Conservation (phyloP, 176 grass and related monocot genomes). For the Phoenix roebelenii region DNA sequence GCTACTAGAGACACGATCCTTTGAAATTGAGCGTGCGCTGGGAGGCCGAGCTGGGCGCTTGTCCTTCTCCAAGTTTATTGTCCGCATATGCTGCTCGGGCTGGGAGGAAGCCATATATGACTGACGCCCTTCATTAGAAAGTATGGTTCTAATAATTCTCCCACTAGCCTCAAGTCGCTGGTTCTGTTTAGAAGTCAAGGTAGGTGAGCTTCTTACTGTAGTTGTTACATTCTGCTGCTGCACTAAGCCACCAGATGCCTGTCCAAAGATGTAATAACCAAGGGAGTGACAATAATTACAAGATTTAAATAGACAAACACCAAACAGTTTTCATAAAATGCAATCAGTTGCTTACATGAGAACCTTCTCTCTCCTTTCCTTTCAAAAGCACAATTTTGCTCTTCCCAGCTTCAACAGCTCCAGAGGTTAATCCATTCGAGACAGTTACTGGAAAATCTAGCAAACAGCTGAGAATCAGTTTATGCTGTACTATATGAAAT, state of each 20-base stretch:
- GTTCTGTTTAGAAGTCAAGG: slow-evolving; percentile 47
- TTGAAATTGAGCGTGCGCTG: neutral
- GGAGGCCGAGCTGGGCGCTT: slow-evolving; percentile 6
- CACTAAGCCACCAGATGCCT: slow-evolving; percentile 43
- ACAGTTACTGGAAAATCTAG: slow-evolving; percentile 27
- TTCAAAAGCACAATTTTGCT: slow-evolving; percentile 81
- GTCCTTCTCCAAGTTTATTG: slow-evolving; percentile 14
- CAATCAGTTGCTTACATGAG: slow-evolving; percentile 40
- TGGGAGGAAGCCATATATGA: neutral
- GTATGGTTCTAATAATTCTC: slow-evolving; percentile 46
- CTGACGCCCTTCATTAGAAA: slow-evolving; percentile 9
- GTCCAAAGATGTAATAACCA: slow-evolving; percentile 10
- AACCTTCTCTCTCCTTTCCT: slow-evolving; percentile 61
- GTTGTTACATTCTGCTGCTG: slow-evolving; percentile 28
- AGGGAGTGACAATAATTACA: neutral
- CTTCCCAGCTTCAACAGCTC: slow-evolving; percentile 39
- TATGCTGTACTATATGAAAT: neutral
- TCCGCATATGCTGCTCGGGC: neutral
- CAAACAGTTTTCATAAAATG: neutral
- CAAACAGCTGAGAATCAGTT: neutral
- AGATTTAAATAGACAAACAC: slow-evolving; percentile 11
- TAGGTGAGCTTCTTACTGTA: slow-evolving; percentile 27
- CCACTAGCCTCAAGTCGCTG: slow-evolving; percentile 44
- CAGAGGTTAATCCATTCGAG: slow-evolving; percentile 33
- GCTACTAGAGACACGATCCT: slow-evolving; percentile 5